phyloP scores from a whole-genome alignment of 805 yeast species.

The Schwanniomyces occidentalis region DNA sequence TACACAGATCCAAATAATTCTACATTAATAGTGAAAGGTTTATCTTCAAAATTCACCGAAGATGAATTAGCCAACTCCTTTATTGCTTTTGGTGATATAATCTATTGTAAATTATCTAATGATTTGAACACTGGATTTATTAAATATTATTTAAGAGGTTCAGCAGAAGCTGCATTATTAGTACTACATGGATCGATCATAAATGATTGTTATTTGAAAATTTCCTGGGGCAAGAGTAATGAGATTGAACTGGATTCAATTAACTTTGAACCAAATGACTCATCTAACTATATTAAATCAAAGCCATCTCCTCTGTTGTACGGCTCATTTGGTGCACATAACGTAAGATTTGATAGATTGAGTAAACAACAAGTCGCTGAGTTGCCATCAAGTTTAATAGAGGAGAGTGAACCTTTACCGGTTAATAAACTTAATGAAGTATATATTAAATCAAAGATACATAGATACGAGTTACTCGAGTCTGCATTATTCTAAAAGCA shows the following conservation, averaged over 20 bases:
- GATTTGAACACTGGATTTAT: slow-evolving; percentile 23
- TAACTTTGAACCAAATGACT: slow-evolving; percentile 7
- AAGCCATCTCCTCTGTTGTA: slow-evolving; percentile 19
- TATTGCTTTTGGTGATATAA: slow-evolving; percentile 59
- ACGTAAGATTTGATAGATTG: slow-evolving; percentile 21
- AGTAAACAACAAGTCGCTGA: slow-evolving; percentile 9
- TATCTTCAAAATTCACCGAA: slow-evolving; percentile 58
- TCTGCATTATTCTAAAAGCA: slow-evolving; percentile 1
- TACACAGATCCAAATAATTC: slow-evolving; percentile 82
- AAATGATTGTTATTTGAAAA: slow-evolving; percentile 26
- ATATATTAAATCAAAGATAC: slow-evolving; percentile 14
- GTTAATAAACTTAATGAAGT: slow-evolving; percentile 17
- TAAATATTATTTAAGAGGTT: slow-evolving; percentile 27
- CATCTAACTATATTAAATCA: slow-evolving; percentile 11
- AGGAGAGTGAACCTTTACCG: slow-evolving; percentile 17
- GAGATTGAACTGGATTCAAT: slow-evolving; percentile 9
- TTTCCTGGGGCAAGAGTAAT: slow-evolving; percentile 32
- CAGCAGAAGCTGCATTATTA: slow-evolving; percentile 40
- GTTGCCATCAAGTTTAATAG: slow-evolving; percentile 10
- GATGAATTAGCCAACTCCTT: slow-evolving; percentile 62
- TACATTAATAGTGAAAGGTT: slow-evolving; percentile 68
- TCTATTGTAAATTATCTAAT: slow-evolving; percentile 22
- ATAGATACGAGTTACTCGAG: slow-evolving; percentile 11
- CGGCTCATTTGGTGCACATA: slow-evolving; percentile 13
- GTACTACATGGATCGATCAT: slow-evolving; percentile 29